Evolutionary conservation across 1,139 yeast genomes (phyloP), one percentile per base, ranked within the genome.

Genomic region (Nakaseomyces kungkrabaensis): DNA sequence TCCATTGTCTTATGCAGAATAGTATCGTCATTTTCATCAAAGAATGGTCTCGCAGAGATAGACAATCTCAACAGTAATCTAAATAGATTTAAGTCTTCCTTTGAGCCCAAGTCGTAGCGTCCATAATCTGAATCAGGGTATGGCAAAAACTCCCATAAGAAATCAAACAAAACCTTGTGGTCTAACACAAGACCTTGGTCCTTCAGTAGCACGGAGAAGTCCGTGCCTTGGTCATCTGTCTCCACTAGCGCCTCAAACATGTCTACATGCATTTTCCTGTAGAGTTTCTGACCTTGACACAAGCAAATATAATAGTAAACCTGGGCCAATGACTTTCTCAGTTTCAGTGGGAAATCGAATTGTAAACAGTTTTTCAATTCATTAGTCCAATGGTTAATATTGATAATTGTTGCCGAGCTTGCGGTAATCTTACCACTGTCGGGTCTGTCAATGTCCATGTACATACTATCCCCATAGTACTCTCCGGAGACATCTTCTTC

Each of bases 371-470:
- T 82, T 51, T 81, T 75, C 55, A 92, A 74, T 63, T 89, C 97
- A 51, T 86, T 82, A 0, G 97, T 85, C 96, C 97, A 90, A 54
- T 85, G 87, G 50, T 84, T 76, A 9, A 87, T 83, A 42, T 83
- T 78, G 8, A 85, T 81, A 4, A 85, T 82, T 0, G 94, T 81
- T 1, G 95, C 85, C 0, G 87, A 80, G 57, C 77, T 75, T 5
- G 85, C 81, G 3, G 82, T 74, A 17, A 79, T 75, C 55, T 81
- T 81, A 52, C 82, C 74, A n/a, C 71, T 79, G 38, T 73, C 76
- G 4, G 74, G 77, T 37, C 73, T 78, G 5, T 66, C 70, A 11
- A 64, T 66, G 43, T 68, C 72, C 3, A 67, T 66, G 43, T 62
- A 69, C n/a, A 68, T 74, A 11, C 67, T 70, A 9, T 68, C 74